These are phyloP conservation scores for Ceriops decandra DNA, from an alignment of 345 rosid species.

Conservation along the genomic window DNA sequence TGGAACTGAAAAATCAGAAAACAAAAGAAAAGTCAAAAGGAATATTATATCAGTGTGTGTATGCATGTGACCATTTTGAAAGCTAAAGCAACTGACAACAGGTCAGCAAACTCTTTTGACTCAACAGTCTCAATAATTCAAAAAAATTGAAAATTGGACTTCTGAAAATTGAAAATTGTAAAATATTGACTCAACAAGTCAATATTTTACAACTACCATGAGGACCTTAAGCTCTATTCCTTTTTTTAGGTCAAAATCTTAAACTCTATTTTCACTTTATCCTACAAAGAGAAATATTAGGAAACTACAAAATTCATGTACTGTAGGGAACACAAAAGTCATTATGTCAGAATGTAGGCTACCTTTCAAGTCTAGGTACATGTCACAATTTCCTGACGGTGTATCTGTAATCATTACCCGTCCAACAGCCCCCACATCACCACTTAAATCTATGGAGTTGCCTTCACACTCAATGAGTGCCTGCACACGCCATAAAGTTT, in stretches of 20 bases:
- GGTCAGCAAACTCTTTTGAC: not conserved
- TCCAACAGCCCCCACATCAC: conserved; percentile 97
- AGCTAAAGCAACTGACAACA: too few species aligned
- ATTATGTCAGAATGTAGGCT: conserved; percentile 17
- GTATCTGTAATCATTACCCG: conserved; percentile 64
- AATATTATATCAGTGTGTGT: too few species aligned
- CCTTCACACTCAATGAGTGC: conserved; percentile 96
- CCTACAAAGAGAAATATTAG: not conserved
- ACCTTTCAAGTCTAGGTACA: conserved; percentile 89
- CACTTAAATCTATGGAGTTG: conserved; percentile 89
- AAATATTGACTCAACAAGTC: not conserved
- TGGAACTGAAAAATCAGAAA: not conserved
- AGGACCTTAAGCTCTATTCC: not conserved
- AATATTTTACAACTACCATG: not conserved
- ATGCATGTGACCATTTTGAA: too few species aligned
- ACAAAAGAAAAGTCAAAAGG: not conserved
- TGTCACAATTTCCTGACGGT: conserved; percentile 48
- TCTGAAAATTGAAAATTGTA: too few species aligned
- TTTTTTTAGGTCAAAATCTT: too few species aligned
- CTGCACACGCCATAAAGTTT: conserved; percentile 42
- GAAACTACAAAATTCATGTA: not conserved
- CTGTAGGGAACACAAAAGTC: not conserved
- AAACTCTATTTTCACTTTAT: conserved; percentile 14
- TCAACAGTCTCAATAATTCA: not conserved
- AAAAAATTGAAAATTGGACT: not conserved